These are phyloP conservation scores for Talaromyces wortmannii DNA, from an alignment of 495 filamentous ascomycete genomes.

Conservation along the genomic window DNA sequence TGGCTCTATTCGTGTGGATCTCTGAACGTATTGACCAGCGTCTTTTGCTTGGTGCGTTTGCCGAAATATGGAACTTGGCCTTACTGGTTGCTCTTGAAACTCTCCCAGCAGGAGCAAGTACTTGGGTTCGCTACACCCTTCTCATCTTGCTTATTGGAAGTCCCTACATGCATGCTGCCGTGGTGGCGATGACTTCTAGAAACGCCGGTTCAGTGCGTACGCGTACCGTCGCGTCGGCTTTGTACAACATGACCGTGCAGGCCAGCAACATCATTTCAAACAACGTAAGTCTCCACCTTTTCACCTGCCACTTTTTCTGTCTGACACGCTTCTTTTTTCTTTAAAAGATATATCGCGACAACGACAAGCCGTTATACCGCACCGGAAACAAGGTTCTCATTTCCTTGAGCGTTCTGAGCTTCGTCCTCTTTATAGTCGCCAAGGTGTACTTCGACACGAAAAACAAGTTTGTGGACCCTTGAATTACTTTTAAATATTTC, in stretches of 20 bases:
- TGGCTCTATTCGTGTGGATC: slow-evolving; percentile 43
- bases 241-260: slow-evolving; percentile 78
- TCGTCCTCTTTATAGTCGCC: slow-evolving; percentile 45
- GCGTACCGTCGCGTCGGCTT: slow-evolving; percentile 50
- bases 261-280: slow-evolving; percentile 50
- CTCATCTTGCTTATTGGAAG: slow-evolving; percentile 47
- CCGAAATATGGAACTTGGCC: slow-evolving; percentile 50
- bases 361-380: slow-evolving; percentile 61
- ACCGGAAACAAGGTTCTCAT: slow-evolving; percentile 61
- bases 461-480: slow-evolving; percentile 38
- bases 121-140: slow-evolving; percentile 48
- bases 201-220: slow-evolving; percentile 66
- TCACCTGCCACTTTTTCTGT: not conserved
- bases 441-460: slow-evolving; percentile 59
- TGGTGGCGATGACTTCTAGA: slow-evolving; percentile 59
- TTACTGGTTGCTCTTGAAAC: slow-evolving; percentile 44
- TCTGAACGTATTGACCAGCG: slow-evolving; percentile 48
- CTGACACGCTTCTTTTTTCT: slow-evolving; percentile 13
- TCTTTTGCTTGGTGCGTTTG: slow-evolving; percentile 40
- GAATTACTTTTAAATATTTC: not conserved
- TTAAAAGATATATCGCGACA: slow-evolving; percentile 59
- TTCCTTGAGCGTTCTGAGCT: slow-evolving; percentile 43
- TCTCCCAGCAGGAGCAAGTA: slow-evolving; percentile 23
- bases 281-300: slow-evolving; percentile 14
- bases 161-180: slow-evolving; percentile 59